These are phyloP conservation scores for Chytriomyces confervae DNA, from an alignment of 192 early-diverging fungal species.

Conservation along the genomic window DNA sequence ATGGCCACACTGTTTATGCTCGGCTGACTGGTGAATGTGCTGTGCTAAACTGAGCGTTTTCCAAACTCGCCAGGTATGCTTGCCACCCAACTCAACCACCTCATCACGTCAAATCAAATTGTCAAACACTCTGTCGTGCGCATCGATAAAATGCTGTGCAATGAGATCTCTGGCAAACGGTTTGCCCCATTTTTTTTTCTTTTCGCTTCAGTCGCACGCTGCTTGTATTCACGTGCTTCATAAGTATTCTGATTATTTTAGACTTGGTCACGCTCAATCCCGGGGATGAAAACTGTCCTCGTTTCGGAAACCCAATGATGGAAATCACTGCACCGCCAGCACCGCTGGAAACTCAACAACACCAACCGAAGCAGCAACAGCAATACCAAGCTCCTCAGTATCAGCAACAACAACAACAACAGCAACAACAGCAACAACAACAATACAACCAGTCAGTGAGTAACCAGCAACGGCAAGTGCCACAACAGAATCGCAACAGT, in stretches of 20 bases:
- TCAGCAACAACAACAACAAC: constrained; percentile 21
- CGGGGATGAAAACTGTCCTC: constrained; percentile 14
- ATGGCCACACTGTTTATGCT: not conserved
- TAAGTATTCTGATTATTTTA: constrained; percentile 57
- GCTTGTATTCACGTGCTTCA: not conserved
- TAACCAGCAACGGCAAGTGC: constrained; percentile 31
- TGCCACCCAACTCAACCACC: constrained; percentile 53
- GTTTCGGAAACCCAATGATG: constrained; percentile 33
- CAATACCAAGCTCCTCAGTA: constrained; percentile 33
- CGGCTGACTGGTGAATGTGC: not conserved
- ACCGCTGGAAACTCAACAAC: constrained; percentile 24
- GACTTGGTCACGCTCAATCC: constrained; percentile 55
- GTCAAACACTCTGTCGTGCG: constrained; percentile 58
- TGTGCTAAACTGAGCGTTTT: not conserved
- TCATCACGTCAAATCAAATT: constrained; percentile 54
- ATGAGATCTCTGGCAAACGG: constrained; percentile 58
- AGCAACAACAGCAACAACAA: constrained; percentile 40
- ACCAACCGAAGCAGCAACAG: constrained; percentile 47
- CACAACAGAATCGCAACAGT: constrained; percentile 31
- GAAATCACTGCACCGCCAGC: not conserved
- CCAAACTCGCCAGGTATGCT: constrained; percentile 62
- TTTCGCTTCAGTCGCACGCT: not conserved
- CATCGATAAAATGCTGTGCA: constrained; percentile 56
- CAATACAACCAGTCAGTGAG: constrained; percentile 32
- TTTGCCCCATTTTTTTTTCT: constrained; percentile 28